Evolutionary conservation across 345 rosid genomes (phyloP).

Genomic region (Aethionema arabicum): DNA sequence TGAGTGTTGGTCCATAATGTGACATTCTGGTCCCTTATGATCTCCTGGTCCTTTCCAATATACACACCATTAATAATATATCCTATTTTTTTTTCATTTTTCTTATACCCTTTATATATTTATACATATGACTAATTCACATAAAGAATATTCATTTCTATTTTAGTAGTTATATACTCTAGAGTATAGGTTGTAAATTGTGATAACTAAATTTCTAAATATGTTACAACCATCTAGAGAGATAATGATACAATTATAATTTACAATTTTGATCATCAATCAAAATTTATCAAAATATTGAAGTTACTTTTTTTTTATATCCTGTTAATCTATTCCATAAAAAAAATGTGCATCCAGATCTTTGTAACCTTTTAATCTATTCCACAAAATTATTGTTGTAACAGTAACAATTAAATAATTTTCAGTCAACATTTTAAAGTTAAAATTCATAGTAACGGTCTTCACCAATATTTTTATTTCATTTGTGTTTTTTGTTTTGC

Average conservation of each 20-base stretch:
- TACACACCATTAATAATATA: conserved; percentile 29
- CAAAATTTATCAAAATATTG: too few species aligned
- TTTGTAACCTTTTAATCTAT: too few species aligned
- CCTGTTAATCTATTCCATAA: too few species aligned
- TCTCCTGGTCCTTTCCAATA: conserved; percentile 42
- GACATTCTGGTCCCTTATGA: conserved; percentile 54
- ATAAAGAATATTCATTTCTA: conserved; percentile 2
- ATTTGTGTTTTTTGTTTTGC: too few species aligned
- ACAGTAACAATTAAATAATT: too few species aligned
- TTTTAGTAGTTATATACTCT: conserved; percentile 2
- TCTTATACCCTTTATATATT: neutral
- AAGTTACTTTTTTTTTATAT: too few species aligned
- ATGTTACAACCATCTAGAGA: conserved; percentile 19
- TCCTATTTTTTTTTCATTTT: neutral
- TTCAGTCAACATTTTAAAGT: too few species aligned
- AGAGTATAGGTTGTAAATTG: neutral
- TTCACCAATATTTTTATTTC: too few species aligned
- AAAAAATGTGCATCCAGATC: too few species aligned
- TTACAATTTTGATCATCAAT: neutral
- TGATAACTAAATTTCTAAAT: conserved; percentile 12
- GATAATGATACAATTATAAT: neutral
- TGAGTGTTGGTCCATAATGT: conserved; percentile 49
- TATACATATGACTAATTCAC: conserved; percentile 19
- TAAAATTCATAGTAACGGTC: too few species aligned
- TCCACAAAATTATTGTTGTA: too few species aligned